These are phyloP conservation scores for Aspergillus sp. DNA, from an alignment of 2,329 filamentous ascomycete species.

Conservation along the genomic window DNA sequence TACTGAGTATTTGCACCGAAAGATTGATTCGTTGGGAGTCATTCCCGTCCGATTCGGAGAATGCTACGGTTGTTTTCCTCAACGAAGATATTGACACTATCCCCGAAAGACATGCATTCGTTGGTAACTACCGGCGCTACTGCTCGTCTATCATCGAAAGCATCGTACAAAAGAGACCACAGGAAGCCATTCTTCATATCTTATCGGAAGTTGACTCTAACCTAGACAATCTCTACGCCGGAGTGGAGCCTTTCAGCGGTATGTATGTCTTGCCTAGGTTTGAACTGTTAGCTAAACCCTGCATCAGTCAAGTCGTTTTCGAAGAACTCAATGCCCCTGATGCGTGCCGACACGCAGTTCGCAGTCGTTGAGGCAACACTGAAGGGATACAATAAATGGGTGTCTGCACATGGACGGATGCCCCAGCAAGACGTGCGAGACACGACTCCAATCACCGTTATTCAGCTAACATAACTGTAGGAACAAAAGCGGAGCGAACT, in stretches of 20 bases:
- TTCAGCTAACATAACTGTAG: conserved; percentile 23
- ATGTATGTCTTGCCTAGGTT: conserved; percentile 28
- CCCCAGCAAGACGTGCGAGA: conserved; percentile 51
- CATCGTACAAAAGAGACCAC: conserved; percentile 77
- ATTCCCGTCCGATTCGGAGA: conserved; percentile 76
- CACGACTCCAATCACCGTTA: neutral
- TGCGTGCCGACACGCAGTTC: conserved; percentile 85
- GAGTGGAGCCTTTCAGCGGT: conserved; percentile 68
- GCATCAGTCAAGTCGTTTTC: conserved; percentile 38
- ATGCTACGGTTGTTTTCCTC: conserved; percentile 78
- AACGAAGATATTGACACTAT: conserved; percentile 93
- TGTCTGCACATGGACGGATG: conserved; percentile 54
- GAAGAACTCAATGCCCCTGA: conserved; percentile 45
- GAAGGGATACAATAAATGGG: conserved; percentile 86
- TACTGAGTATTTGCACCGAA: conserved; percentile 80
- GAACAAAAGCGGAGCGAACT: conserved; percentile 41
- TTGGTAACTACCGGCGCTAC: conserved; percentile 93
- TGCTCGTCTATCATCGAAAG: conserved; percentile 83
- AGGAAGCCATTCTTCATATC: conserved; percentile 85
- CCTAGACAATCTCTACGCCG: conserved; percentile 73
- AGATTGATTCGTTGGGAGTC: conserved; percentile 85
- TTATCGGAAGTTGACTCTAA: conserved; percentile 75
- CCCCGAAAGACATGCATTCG: conserved; percentile 89
- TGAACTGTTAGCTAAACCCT: conserved; percentile 1
- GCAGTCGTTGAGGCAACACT: conserved; percentile 85